Evolutionary conservation across 805 yeast species (phyloP).

Genomic region (Candida rishiriensis): DNA sequence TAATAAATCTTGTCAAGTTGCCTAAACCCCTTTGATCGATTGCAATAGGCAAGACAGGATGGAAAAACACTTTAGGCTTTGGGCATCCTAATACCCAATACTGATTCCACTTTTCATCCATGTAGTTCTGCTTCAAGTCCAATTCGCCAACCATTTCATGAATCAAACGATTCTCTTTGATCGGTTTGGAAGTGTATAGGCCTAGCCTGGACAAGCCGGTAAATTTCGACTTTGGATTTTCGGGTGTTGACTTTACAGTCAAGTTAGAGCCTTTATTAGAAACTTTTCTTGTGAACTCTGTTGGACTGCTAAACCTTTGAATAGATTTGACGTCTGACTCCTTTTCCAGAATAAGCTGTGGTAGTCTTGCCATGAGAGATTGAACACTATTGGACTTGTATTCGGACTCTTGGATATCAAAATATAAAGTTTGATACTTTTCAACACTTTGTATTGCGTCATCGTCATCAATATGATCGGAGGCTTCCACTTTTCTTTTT

Average conservation of each 20-base stretch:
- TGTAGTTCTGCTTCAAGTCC: constrained; percentile 59
- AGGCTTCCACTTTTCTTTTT: constrained; percentile 27
- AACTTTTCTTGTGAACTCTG: constrained; percentile 20
- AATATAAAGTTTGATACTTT: constrained; percentile 50
- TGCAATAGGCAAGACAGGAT: constrained; percentile 56
- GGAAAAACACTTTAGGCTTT: constrained; percentile 53
- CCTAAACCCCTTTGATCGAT: constrained; percentile 82
- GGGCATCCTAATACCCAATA: constrained; percentile 71
- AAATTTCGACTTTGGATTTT: constrained; percentile 52
- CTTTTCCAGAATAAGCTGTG: constrained; percentile 18
- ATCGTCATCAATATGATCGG: constrained; percentile 30
- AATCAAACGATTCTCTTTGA: constrained; percentile 47
- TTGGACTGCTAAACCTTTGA: constrained; percentile 17
- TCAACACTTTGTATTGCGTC: constrained; percentile 41
- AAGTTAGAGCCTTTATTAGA: constrained; percentile 7
- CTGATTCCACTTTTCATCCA: constrained; percentile 65
- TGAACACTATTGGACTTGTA: constrained; percentile 36
- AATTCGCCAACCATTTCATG: constrained; percentile 72
- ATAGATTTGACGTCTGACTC: constrained; percentile 12
- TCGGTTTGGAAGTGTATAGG: constrained; percentile 38
- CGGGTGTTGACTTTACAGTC: constrained; percentile 53
- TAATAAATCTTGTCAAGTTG: constrained; percentile 64
- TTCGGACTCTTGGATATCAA: constrained; percentile 41
- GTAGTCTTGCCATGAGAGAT: constrained; percentile 23
- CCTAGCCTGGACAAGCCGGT: constrained; percentile 70